phyloP scores from a whole-genome alignment of 2,329 filamentous ascomycete genomes.

The Trichoderma atroviride region DNA sequence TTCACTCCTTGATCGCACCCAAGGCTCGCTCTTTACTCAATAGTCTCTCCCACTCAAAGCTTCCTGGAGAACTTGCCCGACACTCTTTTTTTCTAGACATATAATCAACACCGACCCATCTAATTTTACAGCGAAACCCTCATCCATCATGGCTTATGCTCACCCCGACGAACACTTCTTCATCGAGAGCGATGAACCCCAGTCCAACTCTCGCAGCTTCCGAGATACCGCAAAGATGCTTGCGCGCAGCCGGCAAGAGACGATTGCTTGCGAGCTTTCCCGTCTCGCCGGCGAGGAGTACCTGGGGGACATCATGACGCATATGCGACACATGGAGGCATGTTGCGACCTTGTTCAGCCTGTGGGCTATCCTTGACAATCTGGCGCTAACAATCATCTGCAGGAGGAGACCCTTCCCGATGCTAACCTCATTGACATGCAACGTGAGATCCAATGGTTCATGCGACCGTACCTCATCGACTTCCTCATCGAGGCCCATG shows the following conservation, averaged over 20 bases:
- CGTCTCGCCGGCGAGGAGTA: constrained; percentile 85
- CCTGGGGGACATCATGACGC: constrained; percentile 87
- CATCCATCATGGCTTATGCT: constrained; percentile 51
- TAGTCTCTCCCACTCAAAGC: constrained; percentile 48
- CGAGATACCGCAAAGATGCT: constrained; percentile 78
- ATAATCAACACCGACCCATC: constrained; percentile 30
- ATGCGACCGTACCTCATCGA: constrained; percentile 98
- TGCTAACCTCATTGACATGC: constrained; percentile 97
- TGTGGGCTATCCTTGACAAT: neutral
- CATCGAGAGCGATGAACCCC: constrained; percentile 57
- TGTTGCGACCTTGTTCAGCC: constrained; percentile 32
- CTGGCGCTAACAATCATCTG: constrained; percentile 33
- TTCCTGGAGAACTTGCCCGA: constrained; percentile 57
- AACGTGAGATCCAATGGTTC: constrained; percentile 99
- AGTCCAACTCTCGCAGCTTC: constrained; percentile 60
- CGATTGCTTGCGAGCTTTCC: constrained; percentile 86
- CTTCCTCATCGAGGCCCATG: constrained; percentile 96
- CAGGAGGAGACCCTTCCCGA: constrained; percentile 86
- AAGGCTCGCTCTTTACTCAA: constrained; percentile 44
- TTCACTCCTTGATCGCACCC: constrained; percentile 32
- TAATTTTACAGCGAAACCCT: constrained; percentile 32
- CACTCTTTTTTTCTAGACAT: constrained; percentile 50
- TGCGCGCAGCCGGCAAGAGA: constrained; percentile 81
- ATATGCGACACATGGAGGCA: constrained; percentile 95
- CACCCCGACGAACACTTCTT: constrained; percentile 54